A percentile compares a stretch with the other conserved stretches of the same genome.
Evolutionary conservation across 2,329 filamentous ascomycete species (phyloP).

Genomic region (Colletotrichum sp.): DNA sequence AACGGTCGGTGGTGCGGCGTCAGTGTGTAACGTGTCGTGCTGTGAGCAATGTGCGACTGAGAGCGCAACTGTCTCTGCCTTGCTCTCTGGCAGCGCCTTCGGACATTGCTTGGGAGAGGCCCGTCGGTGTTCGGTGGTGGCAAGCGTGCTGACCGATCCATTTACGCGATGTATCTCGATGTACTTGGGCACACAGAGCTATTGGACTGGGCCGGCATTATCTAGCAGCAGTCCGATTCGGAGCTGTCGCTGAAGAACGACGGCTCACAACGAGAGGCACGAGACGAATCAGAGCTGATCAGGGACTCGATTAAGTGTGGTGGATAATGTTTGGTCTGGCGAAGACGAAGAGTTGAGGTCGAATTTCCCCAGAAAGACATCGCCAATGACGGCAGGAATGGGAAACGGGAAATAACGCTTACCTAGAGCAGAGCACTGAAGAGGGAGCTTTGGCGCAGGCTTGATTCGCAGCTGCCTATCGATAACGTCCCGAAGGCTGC

Average conservation of each 20-base stretch:
- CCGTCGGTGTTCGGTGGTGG: conserved; percentile 20
- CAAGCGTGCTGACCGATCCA: conserved; percentile 5
- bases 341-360: not conserved
- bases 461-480: not conserved
- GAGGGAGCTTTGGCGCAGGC: not conserved
- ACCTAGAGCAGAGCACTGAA: not conserved
- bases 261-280: not conserved
- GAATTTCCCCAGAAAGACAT: not conserved
- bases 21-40: not conserved
- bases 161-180: not conserved
- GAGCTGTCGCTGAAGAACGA: not conserved
- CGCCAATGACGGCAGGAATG: not conserved
- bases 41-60: not conserved
- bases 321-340: not conserved
- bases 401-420: not conserved
- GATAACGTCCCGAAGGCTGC: conserved; percentile 14
- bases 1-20: conserved; percentile 6
- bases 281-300: not conserved
- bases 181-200: not conserved
- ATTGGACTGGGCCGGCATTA: not conserved
- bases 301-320: not conserved
- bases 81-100: not conserved
- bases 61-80: not conserved
- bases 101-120: conserved; percentile 14
- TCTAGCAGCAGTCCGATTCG: not conserved